Percentiles rank a stretch among this genome's conserved stretches.
phyloP scores from a whole-genome alignment of 1,284 basidiomycete genomes.

The Pyrrhoderma noxium region DNA sequence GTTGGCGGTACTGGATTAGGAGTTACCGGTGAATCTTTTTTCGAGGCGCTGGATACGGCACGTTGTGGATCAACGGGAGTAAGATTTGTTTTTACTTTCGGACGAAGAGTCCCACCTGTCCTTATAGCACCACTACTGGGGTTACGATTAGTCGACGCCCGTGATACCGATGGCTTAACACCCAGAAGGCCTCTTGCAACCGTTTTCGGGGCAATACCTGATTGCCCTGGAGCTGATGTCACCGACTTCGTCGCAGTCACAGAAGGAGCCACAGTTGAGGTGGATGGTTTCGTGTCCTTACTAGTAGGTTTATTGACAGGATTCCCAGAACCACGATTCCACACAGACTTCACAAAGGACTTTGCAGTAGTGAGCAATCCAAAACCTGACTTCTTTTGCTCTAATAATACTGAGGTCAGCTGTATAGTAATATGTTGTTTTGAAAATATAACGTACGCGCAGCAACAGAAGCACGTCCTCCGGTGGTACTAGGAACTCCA shows the following conservation, averaged over 20 bases:
- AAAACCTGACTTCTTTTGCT: constrained; percentile 40
- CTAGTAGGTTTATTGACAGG: constrained; percentile 17
- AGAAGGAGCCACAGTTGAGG: constrained; percentile 5
- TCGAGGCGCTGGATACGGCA: not conserved
- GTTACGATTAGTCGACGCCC: not conserved
- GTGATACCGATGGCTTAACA: not conserved
- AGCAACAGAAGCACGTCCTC: constrained; percentile 22
- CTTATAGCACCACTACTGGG: not conserved
- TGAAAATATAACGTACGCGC: constrained; percentile 28
- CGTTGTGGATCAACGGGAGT: not conserved
- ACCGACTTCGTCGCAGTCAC: constrained; percentile 7
- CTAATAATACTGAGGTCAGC: constrained; percentile 21
- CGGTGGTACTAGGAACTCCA: constrained; percentile 23
- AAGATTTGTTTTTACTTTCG: not conserved
- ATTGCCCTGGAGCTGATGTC: constrained; percentile 10
- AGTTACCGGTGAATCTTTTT: too few species aligned
- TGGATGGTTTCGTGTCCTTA: constrained; percentile 14
- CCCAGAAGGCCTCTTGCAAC: not conserved
- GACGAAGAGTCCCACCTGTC: not conserved
- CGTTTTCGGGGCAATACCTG: not conserved
- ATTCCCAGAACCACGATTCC: constrained; percentile 40
- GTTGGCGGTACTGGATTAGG: too few species aligned
- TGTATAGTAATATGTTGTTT: not conserved
- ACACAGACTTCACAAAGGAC: constrained; percentile 47
- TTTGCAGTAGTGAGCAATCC: constrained; percentile 49